Base-by-base conservation (phyloP, 2,329 filamentous ascomycete genomes). In the Monascus ruber region DNA sequence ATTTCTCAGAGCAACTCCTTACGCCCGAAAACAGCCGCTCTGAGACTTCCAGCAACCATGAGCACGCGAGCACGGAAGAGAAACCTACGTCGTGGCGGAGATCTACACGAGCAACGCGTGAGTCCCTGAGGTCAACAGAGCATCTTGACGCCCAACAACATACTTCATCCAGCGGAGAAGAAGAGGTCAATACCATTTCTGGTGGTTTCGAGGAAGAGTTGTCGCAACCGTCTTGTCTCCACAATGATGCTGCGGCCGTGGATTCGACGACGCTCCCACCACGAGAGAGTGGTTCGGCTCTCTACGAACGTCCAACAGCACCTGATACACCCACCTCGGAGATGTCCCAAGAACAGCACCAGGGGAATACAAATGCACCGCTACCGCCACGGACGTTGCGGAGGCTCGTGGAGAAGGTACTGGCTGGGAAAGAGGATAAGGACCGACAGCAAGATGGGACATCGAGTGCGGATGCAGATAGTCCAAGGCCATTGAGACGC, bases 21-120 rank as follows among this genome's bases (percentile, higher is more conserved):
- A 66, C 63, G 2, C 63, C 63, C 38, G 62, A 64, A 39, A 62
- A 63, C 32, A 65, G 63, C 43, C 60, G 58, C 38, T 66, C 62
- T n/a, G 63, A 65, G 40, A 63, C 60, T 2, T 63, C 62, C 4
- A 65, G 61, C 47, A 60, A 59, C 46, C 58, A 58, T 47, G 58
- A 60, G 42, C 55, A 59, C 48, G 54, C 55, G 47, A 54, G 50
- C 8, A 47, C 45, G 26, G 58, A 63, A 34, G 59, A 63, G 42
- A 58, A 59, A 43, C 48, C 52, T 26, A 41, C 48, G 8, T 37
- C 48, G 34, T 59, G 55, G 34, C 54, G 55, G 31, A 52, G 46
- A 39, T 63, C 62, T 48, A 56, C 60, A 57, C 62, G 63, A 49
- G 55, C 58, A 41, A 56, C 53, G 54, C 63, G 62, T 57, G 54